Conservation (phyloP, 495 filamentous ascomycete species). For the Ramalina intermedia region DNA sequence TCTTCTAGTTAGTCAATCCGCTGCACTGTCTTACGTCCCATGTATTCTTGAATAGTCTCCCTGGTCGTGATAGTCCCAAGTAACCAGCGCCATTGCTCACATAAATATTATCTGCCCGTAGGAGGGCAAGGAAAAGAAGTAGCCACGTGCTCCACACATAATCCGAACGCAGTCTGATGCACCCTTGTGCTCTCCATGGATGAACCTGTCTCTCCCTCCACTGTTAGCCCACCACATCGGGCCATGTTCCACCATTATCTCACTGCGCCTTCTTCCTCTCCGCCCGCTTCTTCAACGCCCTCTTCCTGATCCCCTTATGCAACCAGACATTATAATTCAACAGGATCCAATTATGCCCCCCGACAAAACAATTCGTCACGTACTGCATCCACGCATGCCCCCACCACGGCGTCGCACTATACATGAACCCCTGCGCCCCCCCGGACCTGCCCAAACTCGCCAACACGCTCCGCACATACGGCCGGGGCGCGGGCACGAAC, state of each 20-base stretch:
- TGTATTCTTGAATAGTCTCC: too few species aligned
- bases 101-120: too few species aligned
- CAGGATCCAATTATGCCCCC: conserved; percentile 45
- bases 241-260: conserved; percentile 1
- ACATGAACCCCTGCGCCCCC: conserved; percentile 56
- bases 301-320: conserved; percentile 74
- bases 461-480: conserved; percentile 67
- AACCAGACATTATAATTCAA: conserved; percentile 58
- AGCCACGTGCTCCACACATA: too few species aligned
- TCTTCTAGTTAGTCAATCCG: too few species aligned
- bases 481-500: conserved; percentile 64
- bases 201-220: too few species aligned
- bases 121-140: too few species aligned
- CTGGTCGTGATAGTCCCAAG: too few species aligned
- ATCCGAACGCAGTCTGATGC: too few species aligned
- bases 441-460: conserved; percentile 68
- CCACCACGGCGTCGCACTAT: conserved; percentile 86
- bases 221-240: not conserved
- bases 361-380: conserved; percentile 56
- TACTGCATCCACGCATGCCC: conserved; percentile 81
- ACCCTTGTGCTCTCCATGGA: too few species aligned
- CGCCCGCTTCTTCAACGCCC: conserved; percentile 80
- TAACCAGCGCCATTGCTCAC: too few species aligned
- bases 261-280: conserved; percentile 48
- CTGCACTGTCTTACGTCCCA: too few species aligned